These are phyloP conservation scores for Wickerhamomyces sp. DNA, from an alignment of 1,139 yeast genomes.

Conservation along the genomic window DNA sequence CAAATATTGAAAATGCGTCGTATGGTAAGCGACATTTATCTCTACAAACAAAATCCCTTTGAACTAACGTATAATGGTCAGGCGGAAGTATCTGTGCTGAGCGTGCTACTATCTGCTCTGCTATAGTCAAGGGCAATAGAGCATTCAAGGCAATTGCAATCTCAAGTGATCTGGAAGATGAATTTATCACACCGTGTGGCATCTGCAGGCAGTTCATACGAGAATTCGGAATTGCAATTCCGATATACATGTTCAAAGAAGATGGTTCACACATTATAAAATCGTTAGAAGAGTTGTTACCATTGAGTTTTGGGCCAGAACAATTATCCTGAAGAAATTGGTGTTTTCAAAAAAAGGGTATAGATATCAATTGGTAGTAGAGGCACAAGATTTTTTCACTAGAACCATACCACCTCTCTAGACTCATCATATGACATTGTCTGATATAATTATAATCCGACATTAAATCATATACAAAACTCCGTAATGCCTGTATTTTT, in stretches of 20 bases:
- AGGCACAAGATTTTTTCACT: too few relatives aligned
- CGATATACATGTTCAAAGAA: slow-evolving; percentile 56
- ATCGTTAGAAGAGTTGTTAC: slow-evolving; percentile 63
- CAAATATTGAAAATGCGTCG: slow-evolving; percentile 90
- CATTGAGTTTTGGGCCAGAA: slow-evolving; percentile 85
- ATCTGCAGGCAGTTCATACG: slow-evolving; percentile 86
- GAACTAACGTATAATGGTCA: too few relatives aligned
- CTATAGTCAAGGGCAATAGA: slow-evolving; percentile 47
- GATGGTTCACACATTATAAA: slow-evolving; percentile 41
- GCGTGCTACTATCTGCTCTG: slow-evolving; percentile 67
- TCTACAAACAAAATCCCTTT: too few relatives aligned
- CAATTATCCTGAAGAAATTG: too few relatives aligned
- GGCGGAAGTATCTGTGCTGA: slow-evolving; percentile 87
- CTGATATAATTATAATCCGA: too few relatives aligned
- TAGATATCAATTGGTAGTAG: too few relatives aligned
- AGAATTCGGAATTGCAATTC: slow-evolving; percentile 56
- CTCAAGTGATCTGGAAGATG: slow-evolving; percentile 51
- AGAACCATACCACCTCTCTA: too few relatives aligned
- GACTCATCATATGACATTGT: too few relatives aligned
- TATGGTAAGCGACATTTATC: slow-evolving; percentile 58
- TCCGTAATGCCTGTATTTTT: background rate
- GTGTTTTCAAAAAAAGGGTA: too few relatives aligned
- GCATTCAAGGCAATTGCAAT: slow-evolving; percentile 64
- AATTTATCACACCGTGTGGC: slow-evolving; percentile 82
- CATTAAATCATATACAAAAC: too few relatives aligned